These are phyloP conservation scores for Metschnikowia corniflorae DNA, from an alignment of 805 yeast genomes.

Conservation along the genomic window DNA sequence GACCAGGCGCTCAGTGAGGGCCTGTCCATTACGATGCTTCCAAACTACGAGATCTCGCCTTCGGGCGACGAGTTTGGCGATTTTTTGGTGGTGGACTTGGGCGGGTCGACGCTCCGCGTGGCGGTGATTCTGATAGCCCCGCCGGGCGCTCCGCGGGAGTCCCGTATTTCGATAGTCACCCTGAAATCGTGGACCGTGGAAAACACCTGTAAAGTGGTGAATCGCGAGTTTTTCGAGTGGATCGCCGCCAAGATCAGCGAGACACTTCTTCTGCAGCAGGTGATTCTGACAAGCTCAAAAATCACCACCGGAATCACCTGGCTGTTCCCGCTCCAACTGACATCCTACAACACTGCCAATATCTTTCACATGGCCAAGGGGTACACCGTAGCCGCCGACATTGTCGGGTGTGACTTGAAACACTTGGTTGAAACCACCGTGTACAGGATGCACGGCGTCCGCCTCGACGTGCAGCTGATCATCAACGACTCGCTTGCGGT, in stretches of 20 bases:
- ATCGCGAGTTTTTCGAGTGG: slow-evolving; percentile 32
- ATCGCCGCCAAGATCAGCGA: slow-evolving; percentile 35
- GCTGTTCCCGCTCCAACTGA: slow-evolving; percentile 52
- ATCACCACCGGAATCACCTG: slow-evolving; percentile 49
- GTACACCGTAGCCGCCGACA: slow-evolving; percentile 43
- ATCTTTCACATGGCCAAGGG: slow-evolving; percentile 62
- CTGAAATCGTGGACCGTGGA: slow-evolving; percentile 38
- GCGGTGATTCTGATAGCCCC: slow-evolving; percentile 35
- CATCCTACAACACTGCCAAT: slow-evolving; percentile 40
- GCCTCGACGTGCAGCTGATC: slow-evolving; percentile 41
- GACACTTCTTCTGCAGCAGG: slow-evolving; percentile 24
- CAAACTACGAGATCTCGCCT: slow-evolving; percentile 36
- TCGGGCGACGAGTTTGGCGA: slow-evolving; percentile 36
- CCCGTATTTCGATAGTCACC: slow-evolving; percentile 25
- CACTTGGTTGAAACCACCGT: slow-evolving; percentile 37
- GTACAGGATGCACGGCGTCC: slow-evolving; percentile 19
- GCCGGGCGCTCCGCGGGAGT: slow-evolving; percentile 14
- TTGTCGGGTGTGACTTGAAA: slow-evolving; percentile 41
- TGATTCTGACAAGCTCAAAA: slow-evolving; percentile 7
- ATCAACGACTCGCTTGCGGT: slow-evolving; percentile 69
- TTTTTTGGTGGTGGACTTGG: slow-evolving; percentile 50
- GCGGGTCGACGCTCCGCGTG: slow-evolving; percentile 53
- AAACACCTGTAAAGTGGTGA: slow-evolving; percentile 38
- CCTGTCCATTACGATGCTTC: slow-evolving; percentile 36
- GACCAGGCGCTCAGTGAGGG: slow-evolving; percentile 27